Evolutionary conservation across 2,329 filamentous ascomycete species (phyloP).

Genomic region (Trichophyton verrucosum): DNA sequence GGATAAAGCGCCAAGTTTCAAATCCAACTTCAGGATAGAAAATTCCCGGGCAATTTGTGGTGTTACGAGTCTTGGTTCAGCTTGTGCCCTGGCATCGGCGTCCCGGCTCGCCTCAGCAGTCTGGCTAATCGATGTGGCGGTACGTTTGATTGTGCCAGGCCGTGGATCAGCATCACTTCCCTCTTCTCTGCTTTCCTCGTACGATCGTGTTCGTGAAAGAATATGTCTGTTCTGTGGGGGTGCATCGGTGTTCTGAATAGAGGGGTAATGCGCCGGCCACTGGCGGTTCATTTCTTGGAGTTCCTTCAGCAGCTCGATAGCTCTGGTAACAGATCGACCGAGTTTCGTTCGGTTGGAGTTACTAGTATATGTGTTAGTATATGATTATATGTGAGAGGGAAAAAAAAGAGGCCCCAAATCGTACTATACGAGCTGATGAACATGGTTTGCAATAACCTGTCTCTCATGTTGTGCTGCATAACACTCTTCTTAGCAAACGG

Average conservation of each 20-base stretch:
- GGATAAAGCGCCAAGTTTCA: slow-evolving; percentile 76
- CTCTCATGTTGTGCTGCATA: slow-evolving; percentile 48
- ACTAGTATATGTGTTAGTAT: slow-evolving; percentile 25
- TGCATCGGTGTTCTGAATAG: slow-evolving; percentile 30
- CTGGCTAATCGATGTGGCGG: slow-evolving; percentile 58
- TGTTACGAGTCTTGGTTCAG: slow-evolving; percentile 73
- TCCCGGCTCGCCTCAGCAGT: slow-evolving; percentile 60
- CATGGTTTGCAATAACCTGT: slow-evolving; percentile 61
- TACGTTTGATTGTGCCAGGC: slow-evolving; percentile 50
- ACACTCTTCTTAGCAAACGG: slow-evolving; percentile 13
- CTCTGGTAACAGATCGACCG: slow-evolving; percentile 74
- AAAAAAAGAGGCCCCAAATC: slow-evolving; percentile 10
- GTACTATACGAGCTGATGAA: slow-evolving; percentile 80
- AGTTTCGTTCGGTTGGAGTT: slow-evolving; percentile 82
- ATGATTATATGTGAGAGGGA: neutral
- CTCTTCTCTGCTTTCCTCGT: slow-evolving; percentile 17
- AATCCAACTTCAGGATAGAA: slow-evolving; percentile 83
- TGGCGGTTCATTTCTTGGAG: slow-evolving; percentile 79
- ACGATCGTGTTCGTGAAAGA: slow-evolving; percentile 27
- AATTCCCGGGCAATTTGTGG: slow-evolving; percentile 93
- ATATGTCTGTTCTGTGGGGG: slow-evolving; percentile 15
- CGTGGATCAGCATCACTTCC: slow-evolving; percentile 24
- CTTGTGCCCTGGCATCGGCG: slow-evolving; percentile 47
- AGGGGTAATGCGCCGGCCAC: slow-evolving; percentile 94
- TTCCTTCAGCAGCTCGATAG: slow-evolving; percentile 68